phyloP scores from a whole-genome alignment of 306 rosid genomes.

The Gynostemma pentaphyllum region DNA sequence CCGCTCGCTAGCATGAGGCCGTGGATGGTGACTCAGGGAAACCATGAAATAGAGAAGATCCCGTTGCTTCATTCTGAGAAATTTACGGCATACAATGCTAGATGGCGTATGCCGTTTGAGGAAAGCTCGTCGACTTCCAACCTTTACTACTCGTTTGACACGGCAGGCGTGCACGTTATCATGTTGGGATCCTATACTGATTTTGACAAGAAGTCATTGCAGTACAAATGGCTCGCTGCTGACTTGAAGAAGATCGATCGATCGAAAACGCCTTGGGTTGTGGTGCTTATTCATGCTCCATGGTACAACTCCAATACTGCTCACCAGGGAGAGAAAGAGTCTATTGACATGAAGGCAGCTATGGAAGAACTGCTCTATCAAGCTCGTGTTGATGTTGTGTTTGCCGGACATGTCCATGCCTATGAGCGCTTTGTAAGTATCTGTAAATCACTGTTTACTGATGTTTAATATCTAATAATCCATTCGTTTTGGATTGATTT shows the following conservation, averaged over 20 bases:
- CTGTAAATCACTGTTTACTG: not conserved
- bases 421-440: slow-evolving; percentile 79
- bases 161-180: slow-evolving; percentile 65
- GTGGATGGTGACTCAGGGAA: slow-evolving; percentile 90
- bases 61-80: slow-evolving; percentile 14
- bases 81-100: slow-evolving; percentile 70
- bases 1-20: slow-evolving; percentile 75
- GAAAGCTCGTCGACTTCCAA: slow-evolving; percentile 65
- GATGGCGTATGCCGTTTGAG: slow-evolving; percentile 77
- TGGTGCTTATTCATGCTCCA: slow-evolving; percentile 67
- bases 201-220: slow-evolving; percentile 36
- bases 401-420: slow-evolving; percentile 80
- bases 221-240: slow-evolving; percentile 49
- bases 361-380: slow-evolving; percentile 60
- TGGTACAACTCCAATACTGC: slow-evolving; percentile 77
- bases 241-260: slow-evolving; percentile 48
- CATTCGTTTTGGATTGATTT: no score
- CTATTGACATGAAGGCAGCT: slow-evolving; percentile 42
- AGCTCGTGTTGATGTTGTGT: slow-evolving; percentile 65
- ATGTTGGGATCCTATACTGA: slow-evolving; percentile 82
- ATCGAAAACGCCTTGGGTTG: slow-evolving; percentile 47
- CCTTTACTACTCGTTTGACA: slow-evolving; percentile 72
- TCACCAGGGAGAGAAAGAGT: slow-evolving; percentile 56
- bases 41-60: slow-evolving; percentile 64
- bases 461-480: not conserved